Conservation (phyloP, 2,329 filamentous ascomycete genomes). For the Alternaria conjuncta region DNA sequence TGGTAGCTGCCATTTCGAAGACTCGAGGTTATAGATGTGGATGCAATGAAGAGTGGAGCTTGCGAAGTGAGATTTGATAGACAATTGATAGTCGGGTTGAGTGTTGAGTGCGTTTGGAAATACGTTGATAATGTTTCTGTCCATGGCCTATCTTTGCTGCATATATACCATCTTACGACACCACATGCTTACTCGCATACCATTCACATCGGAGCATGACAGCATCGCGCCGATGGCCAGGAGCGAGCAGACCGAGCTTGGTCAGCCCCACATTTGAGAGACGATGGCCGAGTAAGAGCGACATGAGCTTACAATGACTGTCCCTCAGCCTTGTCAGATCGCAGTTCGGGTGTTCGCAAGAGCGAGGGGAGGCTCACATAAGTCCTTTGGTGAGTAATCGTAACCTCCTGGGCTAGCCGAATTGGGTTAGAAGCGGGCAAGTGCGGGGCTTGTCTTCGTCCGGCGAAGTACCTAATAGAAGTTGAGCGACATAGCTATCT, state of each 20-base stretch:
- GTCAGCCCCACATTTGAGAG: neutral
- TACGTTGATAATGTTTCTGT: neutral
- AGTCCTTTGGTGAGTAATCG: neutral
- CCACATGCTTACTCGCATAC: neutral
- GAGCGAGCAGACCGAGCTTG: slow-evolving; percentile 8
- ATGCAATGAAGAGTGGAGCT: neutral
- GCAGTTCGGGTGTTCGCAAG: neutral
- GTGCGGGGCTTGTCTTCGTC: neutral
- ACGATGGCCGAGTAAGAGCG: neutral
- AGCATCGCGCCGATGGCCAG: neutral
- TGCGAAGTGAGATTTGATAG: neutral
- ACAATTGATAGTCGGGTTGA: neutral
- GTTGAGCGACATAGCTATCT: neutral
- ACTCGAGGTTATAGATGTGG: too few species aligned
- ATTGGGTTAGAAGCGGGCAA: neutral
- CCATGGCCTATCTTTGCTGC: neutral
- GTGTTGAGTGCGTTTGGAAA: neutral
- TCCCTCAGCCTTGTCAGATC: neutral
- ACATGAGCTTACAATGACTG: neutral
- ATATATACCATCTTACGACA: neutral
- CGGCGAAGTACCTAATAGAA: neutral
- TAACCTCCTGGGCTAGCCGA: neutral
- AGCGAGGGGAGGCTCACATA: neutral
- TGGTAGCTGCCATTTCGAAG: slow-evolving; percentile 54
- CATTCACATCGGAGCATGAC: neutral